Evolutionary conservation across 768 basidiomycete genomes (phyloP).

Genomic region (Pleurotus pulmonarius): DNA sequence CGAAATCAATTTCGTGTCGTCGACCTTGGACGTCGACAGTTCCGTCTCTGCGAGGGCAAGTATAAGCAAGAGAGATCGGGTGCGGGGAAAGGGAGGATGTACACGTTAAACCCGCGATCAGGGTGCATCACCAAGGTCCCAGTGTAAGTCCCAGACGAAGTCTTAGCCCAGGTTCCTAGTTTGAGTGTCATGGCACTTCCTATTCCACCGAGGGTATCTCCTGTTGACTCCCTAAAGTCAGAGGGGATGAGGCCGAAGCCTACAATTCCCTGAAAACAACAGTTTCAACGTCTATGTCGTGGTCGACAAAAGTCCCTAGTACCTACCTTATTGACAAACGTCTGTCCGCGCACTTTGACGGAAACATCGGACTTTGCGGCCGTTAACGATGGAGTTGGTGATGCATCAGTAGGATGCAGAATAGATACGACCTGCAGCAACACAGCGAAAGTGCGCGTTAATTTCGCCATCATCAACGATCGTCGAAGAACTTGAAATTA

Average conservation of each 20-base stretch:
- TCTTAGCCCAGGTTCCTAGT: conserved; percentile 36
- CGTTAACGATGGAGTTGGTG: neutral
- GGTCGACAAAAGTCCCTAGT: neutral
- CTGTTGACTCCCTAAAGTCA: conserved; percentile 51
- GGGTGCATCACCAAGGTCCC: conserved; percentile 48
- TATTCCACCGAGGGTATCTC: conserved; percentile 59
- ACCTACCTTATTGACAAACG: conserved; percentile 40
- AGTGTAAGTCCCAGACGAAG: conserved; percentile 29
- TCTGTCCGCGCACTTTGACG: conserved; percentile 32
- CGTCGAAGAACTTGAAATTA: neutral
- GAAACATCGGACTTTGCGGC: conserved; percentile 14
- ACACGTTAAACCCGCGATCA: conserved; percentile 59
- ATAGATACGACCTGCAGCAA: neutral
- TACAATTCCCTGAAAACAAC: conserved; percentile 41
- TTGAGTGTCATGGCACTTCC: conserved; percentile 62
- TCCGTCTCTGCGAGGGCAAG: conserved; percentile 29
- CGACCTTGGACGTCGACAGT: conserved; percentile 62
- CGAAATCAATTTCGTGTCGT: conserved; percentile 59
- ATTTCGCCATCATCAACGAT: neutral
- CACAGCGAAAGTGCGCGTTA: neutral
- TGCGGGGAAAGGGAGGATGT: conserved; percentile 12
- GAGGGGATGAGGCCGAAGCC: conserved; percentile 62
- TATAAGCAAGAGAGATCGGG: neutral
- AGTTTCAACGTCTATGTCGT: neutral
- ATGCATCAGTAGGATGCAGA: neutral